Evolutionary conservation across 768 basidiomycete genomes (phyloP).

Genomic region (Boletus reticuloceps): DNA sequence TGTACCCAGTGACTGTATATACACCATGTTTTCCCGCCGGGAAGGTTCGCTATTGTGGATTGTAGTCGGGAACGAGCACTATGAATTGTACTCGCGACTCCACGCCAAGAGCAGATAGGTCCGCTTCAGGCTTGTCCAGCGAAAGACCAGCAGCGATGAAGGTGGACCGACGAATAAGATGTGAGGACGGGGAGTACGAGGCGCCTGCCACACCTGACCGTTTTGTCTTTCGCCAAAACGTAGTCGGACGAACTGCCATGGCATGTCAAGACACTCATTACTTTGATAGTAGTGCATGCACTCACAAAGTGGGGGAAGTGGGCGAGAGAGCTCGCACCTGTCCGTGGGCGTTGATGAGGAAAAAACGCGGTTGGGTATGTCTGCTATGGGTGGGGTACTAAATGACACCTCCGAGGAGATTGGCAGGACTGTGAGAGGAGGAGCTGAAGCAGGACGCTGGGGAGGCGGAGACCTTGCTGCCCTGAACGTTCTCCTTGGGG

Average conservation of each 20-base stretch:
- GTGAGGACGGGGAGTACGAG: conserved; percentile 69
- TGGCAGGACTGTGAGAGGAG: conserved; percentile 14
- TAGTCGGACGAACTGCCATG: conserved; percentile 69
- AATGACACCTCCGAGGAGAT: not conserved
- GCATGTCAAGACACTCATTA: not conserved
- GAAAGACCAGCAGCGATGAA: conserved; percentile 76
- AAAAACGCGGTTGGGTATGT: conserved; percentile 12
- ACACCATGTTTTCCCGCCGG: conserved; percentile 10
- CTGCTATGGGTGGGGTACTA: conserved; percentile 1
- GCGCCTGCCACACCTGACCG: conserved; percentile 70
- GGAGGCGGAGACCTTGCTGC: conserved; percentile 12
- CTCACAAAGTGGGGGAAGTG: conserved; percentile 66
- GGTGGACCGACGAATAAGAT: conserved; percentile 73
- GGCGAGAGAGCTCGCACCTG: conserved; percentile 47
- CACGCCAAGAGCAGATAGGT: conserved; percentile 61
- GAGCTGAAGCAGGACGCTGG: conserved; percentile 21
- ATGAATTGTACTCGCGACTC: conserved; percentile 51
- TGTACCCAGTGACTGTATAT: conserved; percentile 19
- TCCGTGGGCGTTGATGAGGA: conserved; percentile 12
- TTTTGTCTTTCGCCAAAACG: conserved; percentile 75
- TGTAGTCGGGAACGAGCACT: conserved; percentile 38
- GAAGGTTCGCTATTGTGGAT: conserved; percentile 15
- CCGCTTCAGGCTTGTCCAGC: conserved; percentile 57
- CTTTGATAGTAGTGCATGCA: conserved; percentile 3
- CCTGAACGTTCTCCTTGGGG: conserved; percentile 29